Base-by-base conservation (phyloP, 106 monocot species). In the Allium cepa region DNA sequence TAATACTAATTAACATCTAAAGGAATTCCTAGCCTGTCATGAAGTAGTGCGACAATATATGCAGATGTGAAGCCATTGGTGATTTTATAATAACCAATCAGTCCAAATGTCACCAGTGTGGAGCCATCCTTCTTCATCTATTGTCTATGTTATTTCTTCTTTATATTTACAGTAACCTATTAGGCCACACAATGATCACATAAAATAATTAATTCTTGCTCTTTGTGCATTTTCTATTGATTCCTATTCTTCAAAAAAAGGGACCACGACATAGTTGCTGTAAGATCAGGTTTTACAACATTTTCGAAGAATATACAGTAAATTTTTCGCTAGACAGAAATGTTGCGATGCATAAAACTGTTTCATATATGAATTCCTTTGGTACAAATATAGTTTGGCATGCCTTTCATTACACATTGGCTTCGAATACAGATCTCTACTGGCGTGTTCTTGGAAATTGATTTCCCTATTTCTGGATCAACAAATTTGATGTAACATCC, bases 41-140 rank as follows among this genome's bases (percentile, higher is more conserved):
- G 88, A 27, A 95, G 75, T 53, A 95, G 81, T 55, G 95, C 91
- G 46, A 95, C 91, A 62, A 95, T 91, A 59, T 95, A 95, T 59
- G 95, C 95, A 67, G 91, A 82, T 67, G 95, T 91, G 75, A 95
- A 95, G 74, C 95, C n/a, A n/a, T n/a, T n/a, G n/a, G n/a, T n/a
- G n/a, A n/a, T n/a, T n/a, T n/a, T n/a, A n/a, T n/a, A n/a, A n/a
- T n/a, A n/a, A n/a, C n/a, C n/a, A n/a, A n/a, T n/a, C n/a, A n/a
- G n/a, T n/a, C n/a, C n/a, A n/a, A n/a, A 96, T 66, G 59, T 92
- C 91, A 8, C 96, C 96, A 0, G 96, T 88, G 65, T 88, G 96
- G 50, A 53, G 53, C 5, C 53, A 53, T 53, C 53, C 53, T 53
- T 53, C 12, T 53, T 53, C 53, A 6, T 53, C 53, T 15, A 53